Conservation (phyloP, 805 yeast genomes). For the Grigorovia humatica region DNA sequence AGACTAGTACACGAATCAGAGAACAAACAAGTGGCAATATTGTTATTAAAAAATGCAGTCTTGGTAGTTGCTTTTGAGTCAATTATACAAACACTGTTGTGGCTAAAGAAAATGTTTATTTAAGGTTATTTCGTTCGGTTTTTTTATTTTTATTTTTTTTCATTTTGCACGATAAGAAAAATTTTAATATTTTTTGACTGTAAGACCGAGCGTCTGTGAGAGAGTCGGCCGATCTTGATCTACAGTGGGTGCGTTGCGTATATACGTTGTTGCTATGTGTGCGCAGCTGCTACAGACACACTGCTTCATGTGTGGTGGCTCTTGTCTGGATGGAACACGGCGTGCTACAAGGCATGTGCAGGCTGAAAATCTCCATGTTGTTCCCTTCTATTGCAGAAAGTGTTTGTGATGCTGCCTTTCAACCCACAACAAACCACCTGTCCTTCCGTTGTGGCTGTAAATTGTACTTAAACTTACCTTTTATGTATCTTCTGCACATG, state of each 20-base stretch:
- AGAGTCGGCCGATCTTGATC: no score
- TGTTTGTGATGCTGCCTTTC: no score
- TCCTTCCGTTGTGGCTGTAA: neutral
- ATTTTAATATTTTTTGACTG: neutral
- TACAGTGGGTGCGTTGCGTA: neutral
- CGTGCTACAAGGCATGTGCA: no score
- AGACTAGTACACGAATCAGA: no score
- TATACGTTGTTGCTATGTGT: no score
- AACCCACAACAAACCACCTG: conserved; percentile 6
- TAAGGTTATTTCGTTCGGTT: neutral
- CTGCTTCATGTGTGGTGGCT: no score
- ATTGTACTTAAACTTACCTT: neutral
- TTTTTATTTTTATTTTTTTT: neutral
- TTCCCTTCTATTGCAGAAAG: neutral
- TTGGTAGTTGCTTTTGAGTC: no score
- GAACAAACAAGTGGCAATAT: neutral
- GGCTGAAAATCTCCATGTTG: neutral
- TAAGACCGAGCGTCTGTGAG: neutral
- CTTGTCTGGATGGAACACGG: no score
- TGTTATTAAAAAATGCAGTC: neutral
- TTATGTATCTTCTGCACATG: neutral
- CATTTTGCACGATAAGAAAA: neutral
- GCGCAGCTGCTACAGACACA: no score
- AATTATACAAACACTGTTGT: neutral
- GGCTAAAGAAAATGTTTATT: neutral